Conservation (phyloP, 2,329 filamentous ascomycete genomes). For the Ceratocystiopsis sp. region DNA sequence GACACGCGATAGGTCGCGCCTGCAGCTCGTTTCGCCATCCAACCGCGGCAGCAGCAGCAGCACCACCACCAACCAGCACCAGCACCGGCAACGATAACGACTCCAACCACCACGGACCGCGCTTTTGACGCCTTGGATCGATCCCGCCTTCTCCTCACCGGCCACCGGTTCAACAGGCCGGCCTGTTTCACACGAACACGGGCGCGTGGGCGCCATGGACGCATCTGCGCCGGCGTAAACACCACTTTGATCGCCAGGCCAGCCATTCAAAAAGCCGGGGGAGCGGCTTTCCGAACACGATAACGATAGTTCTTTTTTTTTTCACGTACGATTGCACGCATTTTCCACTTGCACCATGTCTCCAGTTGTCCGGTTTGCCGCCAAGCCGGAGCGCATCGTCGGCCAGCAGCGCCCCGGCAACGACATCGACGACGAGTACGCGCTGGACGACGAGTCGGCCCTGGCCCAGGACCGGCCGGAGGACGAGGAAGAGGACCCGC, state of each 20-base stretch:
- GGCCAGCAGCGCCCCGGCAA: no score
- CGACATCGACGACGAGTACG: no score
- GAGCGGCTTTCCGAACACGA: neutral
- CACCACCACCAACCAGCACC: no score
- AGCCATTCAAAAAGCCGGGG: neutral
- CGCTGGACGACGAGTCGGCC: constrained; percentile 21
- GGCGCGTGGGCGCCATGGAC: constrained; percentile 2
- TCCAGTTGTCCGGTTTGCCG: neutral
- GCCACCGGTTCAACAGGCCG: no score
- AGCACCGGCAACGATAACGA: no score
- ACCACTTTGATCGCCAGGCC: neutral
- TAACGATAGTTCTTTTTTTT: neutral
- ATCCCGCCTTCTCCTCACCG: neutral
- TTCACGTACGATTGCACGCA: neutral
- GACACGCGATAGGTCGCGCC: no score
- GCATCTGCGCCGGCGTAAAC: constrained; percentile 3
- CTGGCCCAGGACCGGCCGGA: neutral
- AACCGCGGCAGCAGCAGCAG: no score
- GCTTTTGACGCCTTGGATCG: neutral
- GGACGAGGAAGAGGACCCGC: no score
- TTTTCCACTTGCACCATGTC: neutral
- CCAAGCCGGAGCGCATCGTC: neutral
- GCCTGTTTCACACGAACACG: neutral
- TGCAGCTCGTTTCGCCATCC: no score
- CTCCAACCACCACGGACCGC: no score